phyloP scores from a whole-genome alignment of 495 filamentous ascomycete species.

The Lasiosphaeria miniovina region DNA sequence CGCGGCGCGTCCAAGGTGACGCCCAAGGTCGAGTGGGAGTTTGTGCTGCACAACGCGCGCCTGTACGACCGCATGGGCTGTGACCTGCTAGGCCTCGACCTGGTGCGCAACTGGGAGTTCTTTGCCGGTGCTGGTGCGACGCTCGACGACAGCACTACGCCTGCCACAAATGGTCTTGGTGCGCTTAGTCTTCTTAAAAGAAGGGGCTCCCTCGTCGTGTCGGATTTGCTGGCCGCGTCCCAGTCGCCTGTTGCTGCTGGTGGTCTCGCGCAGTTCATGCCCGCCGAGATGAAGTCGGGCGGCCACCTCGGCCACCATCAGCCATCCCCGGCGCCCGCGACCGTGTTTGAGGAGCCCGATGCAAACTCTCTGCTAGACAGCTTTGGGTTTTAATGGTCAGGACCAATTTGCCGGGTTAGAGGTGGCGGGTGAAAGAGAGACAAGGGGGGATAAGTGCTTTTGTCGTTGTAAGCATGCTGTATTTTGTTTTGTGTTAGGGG shows the following conservation, averaged over 20 bases:
- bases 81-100: conserved; percentile 83
- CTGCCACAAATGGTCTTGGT: conserved; percentile 48
- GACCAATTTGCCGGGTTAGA: too few species aligned
- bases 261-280: conserved; percentile 28
- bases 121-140: conserved; percentile 41
- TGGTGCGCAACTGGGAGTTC: conserved; percentile 88
- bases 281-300: conserved; percentile 43
- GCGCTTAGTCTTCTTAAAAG: conserved; percentile 67
- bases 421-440: too few species aligned
- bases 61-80: conserved; percentile 95
- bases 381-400: conserved; percentile 71
- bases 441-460: too few species aligned
- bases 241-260: neutral
- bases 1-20: conserved; percentile 80
- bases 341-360: conserved; percentile 87
- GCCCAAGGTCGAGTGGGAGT: conserved; percentile 78
- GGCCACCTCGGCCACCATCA: conserved; percentile 27
- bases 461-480: too few species aligned
- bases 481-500: too few species aligned
- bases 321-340: conserved; percentile 66
- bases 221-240: conserved; percentile 60
- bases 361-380: conserved; percentile 75
- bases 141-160: conserved; percentile 29
- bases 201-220: conserved; percentile 74
- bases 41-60: conserved; percentile 82